Evolutionary conservation across 2,329 filamentous ascomycete genomes (phyloP), one percentile per base, ranked within the genome.

Genomic region (Alternaria sp.): DNA sequence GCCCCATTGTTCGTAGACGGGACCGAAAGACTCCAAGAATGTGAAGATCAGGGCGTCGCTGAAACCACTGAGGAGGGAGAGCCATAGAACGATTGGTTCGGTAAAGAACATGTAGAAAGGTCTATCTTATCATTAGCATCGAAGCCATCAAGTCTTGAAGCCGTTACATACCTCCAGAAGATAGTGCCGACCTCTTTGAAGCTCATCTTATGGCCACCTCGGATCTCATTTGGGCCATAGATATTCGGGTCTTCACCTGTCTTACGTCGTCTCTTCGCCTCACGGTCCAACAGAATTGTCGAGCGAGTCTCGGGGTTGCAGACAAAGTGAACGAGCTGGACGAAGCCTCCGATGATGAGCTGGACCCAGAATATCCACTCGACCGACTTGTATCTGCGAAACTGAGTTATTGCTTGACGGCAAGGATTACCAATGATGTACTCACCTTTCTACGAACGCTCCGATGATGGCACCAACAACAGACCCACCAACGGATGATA

Each of bases 11-110:
- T 82, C 79, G 71, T 91, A 91, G 2, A 93, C 89, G 2, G 90
- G 82, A 1, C 81, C 79, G 70, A 92, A 92, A 0, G 88, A 90
- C 74, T 92, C 89, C 54, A 93, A 87, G 74, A 91, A 91, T 79
- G 90, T 91, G 82, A 93, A 93, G 79, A 93, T 92, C 5, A 93
- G 85, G 3, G 90, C 90, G 62, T 93, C 91, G 10, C 86, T 88
- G 82, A 93, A 93, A 30, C 90, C 90, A 4, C 87, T 90, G 6
- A 93, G 87, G 1, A 93, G 84, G 1, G 90, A 92, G 6, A 93
- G 82, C 40, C 86, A 87, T 15, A 91, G 81, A 11, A 93, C 91
- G 62, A 93, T 93, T 6, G 90, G 90, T 79, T 93, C 91, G 1
- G 87, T 90, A 32, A 91, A 66, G 75, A 93, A 91, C 88, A 93